A percentile compares a stretch with the other conserved stretches of the same genome.
Conservation (phyloP, 441 rosid genomes). For the Manihot esculenta region DNA sequence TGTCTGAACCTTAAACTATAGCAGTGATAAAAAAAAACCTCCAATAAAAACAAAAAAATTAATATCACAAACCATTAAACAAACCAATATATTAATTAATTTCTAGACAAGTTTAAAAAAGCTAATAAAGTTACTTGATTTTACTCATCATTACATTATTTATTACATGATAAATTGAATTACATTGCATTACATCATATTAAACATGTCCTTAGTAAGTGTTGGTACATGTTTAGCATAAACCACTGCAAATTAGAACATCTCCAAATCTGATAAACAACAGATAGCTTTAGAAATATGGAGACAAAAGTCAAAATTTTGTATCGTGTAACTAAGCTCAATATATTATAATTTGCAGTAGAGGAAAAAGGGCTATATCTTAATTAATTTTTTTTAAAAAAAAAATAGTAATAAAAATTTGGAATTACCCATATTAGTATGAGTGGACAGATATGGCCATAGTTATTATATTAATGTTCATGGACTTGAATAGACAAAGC, state of each 20-base stretch:
- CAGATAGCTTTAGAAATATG: neutral
- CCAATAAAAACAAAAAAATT: neutral
- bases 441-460: neutral
- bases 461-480: neutral
- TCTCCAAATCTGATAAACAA: neutral
- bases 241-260: neutral
- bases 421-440: neutral
- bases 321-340: constrained; percentile 2
- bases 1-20: too few species aligned
- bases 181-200: too few species aligned
- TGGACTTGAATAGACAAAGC: neutral
- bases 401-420: neutral
- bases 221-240: neutral
- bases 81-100: neutral
- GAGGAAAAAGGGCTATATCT: neutral
- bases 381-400: neutral
- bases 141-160: too few species aligned
- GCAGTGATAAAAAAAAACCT: neutral
- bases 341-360: neutral
- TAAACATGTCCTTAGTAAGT: too few species aligned
- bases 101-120: constrained; percentile 1
- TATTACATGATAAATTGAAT: too few species aligned
- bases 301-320: neutral
- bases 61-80: neutral
- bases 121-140: neutral